phyloP scores from a whole-genome alignment of 2,329 filamentous ascomycete species.

The Fonsecaea pedrosoi region DNA sequence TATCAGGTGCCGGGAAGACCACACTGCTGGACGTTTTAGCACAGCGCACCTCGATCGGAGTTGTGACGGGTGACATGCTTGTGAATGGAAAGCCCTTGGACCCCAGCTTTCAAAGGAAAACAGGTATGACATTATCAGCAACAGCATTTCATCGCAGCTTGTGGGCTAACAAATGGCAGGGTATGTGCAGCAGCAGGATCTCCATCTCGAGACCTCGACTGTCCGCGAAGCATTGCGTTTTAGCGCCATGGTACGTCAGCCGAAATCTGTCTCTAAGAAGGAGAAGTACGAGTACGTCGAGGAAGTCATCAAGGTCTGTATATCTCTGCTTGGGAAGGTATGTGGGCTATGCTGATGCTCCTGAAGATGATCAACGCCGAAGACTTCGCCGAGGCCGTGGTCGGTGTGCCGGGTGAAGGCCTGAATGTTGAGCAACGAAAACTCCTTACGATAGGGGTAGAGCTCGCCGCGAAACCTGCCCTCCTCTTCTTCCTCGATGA shows the following conservation, averaged over 20 bases:
- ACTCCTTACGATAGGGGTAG: conserved; percentile 89
- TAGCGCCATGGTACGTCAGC: conserved; percentile 83
- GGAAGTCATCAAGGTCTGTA: conserved; percentile 79
- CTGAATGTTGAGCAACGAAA: conserved; percentile 69
- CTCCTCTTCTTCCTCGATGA: conserved; percentile 76
- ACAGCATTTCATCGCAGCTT: not conserved
- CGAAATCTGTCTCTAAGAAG: conserved; percentile 67
- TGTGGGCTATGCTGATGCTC: not conserved
- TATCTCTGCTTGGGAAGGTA: not conserved
- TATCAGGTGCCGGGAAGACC: conserved; percentile 82
- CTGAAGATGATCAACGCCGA: conserved; percentile 71
- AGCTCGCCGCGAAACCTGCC: conserved; percentile 73
- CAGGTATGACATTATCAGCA: not conserved
- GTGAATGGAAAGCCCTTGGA: conserved; percentile 70
- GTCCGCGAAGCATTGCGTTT: conserved; percentile 81
- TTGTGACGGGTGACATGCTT: conserved; percentile 84
- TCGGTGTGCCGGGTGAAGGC: conserved; percentile 75
- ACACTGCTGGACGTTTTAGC: conserved; percentile 86
- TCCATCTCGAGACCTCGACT: conserved; percentile 81
- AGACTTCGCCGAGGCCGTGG: conserved; percentile 53
- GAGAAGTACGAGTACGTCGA: conserved; percentile 91
- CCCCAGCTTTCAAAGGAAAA: conserved; percentile 1
- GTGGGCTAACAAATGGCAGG: conserved; percentile 68
- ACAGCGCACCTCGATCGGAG: conserved; percentile 77
- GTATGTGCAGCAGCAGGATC: conserved; percentile 90